A percentile compares a stretch with the other conserved stretches of the same genome.
phyloP scores from a whole-genome alignment of 345 rosid genomes.

The Odontarrhena argentea region DNA sequence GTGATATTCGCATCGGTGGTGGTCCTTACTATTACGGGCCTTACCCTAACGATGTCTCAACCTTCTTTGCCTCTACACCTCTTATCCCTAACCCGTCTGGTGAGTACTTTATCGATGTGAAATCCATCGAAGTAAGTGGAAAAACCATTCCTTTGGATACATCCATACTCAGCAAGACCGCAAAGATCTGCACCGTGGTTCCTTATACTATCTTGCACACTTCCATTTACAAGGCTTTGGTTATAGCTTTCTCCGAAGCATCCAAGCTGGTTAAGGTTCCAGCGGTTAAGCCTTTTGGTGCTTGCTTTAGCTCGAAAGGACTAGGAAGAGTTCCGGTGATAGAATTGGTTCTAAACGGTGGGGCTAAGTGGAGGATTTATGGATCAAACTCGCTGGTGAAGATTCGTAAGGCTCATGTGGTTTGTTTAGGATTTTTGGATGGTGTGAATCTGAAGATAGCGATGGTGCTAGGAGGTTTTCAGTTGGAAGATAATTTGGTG shows the following conservation, averaged over 20 bases:
- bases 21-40: constrained; percentile 10
- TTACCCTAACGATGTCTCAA: constrained; percentile 12
- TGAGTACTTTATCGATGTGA: constrained; percentile 41
- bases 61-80: constrained; percentile 28
- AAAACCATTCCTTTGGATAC: constrained; percentile 13
- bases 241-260: neutral
- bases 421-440: constrained; percentile 49
- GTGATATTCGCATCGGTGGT: constrained; percentile 29
- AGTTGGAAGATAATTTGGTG: constrained; percentile 37
- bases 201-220: constrained; percentile 39
- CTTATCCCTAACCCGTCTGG: constrained; percentile 19
- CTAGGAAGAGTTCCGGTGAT: constrained; percentile 35
- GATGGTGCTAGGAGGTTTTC: constrained; percentile 32
- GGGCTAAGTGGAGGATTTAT: constrained; percentile 44
- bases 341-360: constrained; percentile 30
- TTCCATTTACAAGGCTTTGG: constrained; percentile 40
- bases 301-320: constrained; percentile 34
- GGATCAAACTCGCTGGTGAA: constrained; percentile 46
- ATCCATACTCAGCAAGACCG: constrained; percentile 1
- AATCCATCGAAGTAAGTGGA: constrained; percentile 30
- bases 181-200: constrained; percentile 38
- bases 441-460: constrained; percentile 29
- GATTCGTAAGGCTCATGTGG: constrained; percentile 22
- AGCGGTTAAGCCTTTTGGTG: constrained; percentile 34
- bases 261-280: constrained; percentile 13